Evolutionary conservation across 768 basidiomycete species (phyloP), one percentile per base, ranked within the genome.

Genomic region (Russula lepida): DNA sequence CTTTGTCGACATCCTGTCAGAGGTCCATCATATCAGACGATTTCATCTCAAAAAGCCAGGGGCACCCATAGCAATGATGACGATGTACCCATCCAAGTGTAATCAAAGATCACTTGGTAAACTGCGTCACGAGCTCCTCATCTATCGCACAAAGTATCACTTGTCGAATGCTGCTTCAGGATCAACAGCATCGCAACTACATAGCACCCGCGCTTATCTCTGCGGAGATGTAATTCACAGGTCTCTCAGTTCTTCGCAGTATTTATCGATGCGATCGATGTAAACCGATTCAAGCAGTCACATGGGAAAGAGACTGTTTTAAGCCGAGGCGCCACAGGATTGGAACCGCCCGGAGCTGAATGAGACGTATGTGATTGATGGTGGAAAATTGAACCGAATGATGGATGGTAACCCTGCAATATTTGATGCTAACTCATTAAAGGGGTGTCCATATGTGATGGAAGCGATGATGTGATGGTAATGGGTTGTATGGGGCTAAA

Each of bases 61-160:
- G 19, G 21, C 15, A 79, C 85, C 58, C 64, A 92, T 52, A 39
- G n/a, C 3, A 32, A 49, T 11, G 51, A 41, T 58, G 56, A 68
- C 32, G 8, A 75, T 85, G 64, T 66, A 94, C 92, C 93, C 93
- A 97, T 62, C 93, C 94, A 50, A 95, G 80, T 8, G 91, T 93
- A 54, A 95, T 86, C 68, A 95, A 72, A 65, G 81, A 82, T 63
- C 88, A 76, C 68, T 86, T 82, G 69, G 89, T 91, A 70, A 95
- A 92, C 66, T 84, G 81, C 73, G 92, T 74, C 8, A 93, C 89
- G 51, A 91, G 75, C 67, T 95, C 93, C 69, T 88, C 85, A 56
- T 90, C 85, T 86, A 93, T 95, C 35, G 85, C 84, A 72, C 92
- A 95, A 95, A 21, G 91, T 92, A 74, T 95, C 91, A 59, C 86